Evolutionary conservation across 352 stramenopile genomes (phyloP).

Genomic region (Phytophthora multivora): DNA sequence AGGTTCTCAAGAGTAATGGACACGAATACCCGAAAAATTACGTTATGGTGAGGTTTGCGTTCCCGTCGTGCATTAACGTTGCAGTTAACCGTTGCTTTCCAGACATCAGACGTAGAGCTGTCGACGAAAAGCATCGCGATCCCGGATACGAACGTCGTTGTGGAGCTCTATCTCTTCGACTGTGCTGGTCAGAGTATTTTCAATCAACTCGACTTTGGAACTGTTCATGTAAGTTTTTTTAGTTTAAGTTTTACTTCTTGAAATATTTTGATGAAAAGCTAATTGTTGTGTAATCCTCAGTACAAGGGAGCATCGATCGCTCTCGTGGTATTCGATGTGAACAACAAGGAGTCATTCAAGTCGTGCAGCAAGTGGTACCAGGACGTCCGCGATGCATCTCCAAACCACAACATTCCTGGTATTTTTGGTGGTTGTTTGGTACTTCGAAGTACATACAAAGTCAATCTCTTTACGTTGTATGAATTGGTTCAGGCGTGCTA

Average conservation of each 20-base stretch:
- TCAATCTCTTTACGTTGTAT: background rate
- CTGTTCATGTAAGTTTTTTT: conserved; percentile 56
- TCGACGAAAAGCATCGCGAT: conserved; percentile 90
- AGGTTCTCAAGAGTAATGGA: conserved; percentile 91
- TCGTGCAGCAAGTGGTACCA: conserved; percentile 85
- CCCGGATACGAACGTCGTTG: conserved; percentile 87
- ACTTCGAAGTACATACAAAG: background rate
- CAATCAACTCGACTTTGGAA: conserved; percentile 92
- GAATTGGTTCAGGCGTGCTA: conserved; percentile 48
- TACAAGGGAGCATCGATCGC: conserved; percentile 82
- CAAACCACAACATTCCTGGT: conserved; percentile 81
- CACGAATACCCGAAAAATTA: conserved; percentile 96
- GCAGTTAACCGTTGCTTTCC: background rate
- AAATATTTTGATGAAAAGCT: background rate
- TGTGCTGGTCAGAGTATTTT: conserved; percentile 94
- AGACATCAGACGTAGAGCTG: conserved; percentile 92
- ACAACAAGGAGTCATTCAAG: conserved; percentile 89
- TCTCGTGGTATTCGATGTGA: conserved; percentile 83
- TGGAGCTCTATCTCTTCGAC: conserved; percentile 95
- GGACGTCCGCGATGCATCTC: conserved; percentile 70
- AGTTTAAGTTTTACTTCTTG: background rate
- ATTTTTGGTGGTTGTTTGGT: background rate
- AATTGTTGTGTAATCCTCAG: conserved; percentile 15
- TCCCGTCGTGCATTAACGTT: background rate
- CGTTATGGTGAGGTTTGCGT: conserved; percentile 77